These are phyloP conservation scores for Blumeria graminis DNA, from an alignment of 2,329 filamentous ascomycete species.

Conservation along the genomic window DNA sequence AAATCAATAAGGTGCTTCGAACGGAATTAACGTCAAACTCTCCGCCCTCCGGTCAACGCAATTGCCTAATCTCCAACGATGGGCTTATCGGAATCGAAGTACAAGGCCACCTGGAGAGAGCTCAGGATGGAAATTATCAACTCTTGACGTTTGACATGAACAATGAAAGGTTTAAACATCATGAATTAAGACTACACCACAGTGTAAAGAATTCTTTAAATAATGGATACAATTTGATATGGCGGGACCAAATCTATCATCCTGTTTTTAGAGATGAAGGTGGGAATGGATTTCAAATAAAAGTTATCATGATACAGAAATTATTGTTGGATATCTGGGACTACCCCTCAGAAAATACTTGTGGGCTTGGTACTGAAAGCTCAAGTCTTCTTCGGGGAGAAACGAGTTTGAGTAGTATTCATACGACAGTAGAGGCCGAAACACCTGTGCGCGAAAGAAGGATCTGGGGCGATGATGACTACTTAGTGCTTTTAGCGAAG, in stretches of 20 bases:
- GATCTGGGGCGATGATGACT: constrained; percentile 1
- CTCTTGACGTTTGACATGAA: background rate
- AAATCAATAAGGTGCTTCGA: background rate
- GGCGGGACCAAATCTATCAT: constrained; percentile 1
- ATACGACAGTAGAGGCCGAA: background rate
- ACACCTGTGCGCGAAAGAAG: background rate
- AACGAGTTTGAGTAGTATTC: background rate
- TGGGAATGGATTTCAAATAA: background rate
- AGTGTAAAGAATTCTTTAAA: background rate
- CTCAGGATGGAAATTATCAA: background rate
- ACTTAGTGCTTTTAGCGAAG: background rate
- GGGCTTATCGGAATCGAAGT: constrained; percentile 1
- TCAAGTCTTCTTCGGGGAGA: background rate
- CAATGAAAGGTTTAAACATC: background rate
- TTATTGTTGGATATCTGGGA: background rate
- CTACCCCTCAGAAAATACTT: background rate
- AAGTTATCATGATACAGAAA: background rate
- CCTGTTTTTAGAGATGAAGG: background rate
- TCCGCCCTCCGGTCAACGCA: background rate
- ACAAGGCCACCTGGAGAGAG: background rate
- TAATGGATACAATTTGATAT: background rate
- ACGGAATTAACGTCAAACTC: background rate
- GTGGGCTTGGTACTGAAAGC: background rate
- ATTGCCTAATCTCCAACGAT: background rate
- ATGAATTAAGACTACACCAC: background rate